Conservation (phyloP, 2,329 filamentous ascomycete species). For the Colletotrichum orbiculare region DNA sequence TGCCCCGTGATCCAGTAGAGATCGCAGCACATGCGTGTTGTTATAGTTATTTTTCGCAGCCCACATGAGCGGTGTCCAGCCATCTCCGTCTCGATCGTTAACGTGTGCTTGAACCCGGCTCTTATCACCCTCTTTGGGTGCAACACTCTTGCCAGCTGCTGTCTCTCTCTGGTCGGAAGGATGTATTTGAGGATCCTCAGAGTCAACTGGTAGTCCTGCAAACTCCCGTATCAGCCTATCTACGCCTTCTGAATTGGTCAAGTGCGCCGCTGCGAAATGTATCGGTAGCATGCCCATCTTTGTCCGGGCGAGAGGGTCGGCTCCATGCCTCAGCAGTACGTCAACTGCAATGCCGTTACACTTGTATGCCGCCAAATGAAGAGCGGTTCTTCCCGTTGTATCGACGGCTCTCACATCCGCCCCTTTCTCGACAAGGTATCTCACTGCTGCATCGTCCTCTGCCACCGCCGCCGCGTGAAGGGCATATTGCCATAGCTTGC, state of each 20-base stretch:
- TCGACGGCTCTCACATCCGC: constrained; percentile 9
- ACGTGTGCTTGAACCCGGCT: constrained; percentile 1
- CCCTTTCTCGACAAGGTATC: constrained; percentile 9
- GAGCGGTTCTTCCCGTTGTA: constrained; percentile 1
- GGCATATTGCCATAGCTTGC: background rate
- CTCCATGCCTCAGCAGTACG: constrained; percentile 1
- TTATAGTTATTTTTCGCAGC: constrained; percentile 10
- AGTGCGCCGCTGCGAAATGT: constrained; percentile 9
- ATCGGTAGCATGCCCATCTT: constrained; percentile 17
- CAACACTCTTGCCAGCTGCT: background rate
- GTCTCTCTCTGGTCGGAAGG: no score
- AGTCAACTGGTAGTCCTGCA: no score
- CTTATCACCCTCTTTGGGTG: background rate
- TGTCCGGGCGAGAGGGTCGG: background rate
- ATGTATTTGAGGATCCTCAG: no score
- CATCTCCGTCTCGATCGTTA: constrained; percentile 30
- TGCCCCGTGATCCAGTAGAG: constrained; percentile 35
- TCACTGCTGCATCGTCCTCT: background rate
- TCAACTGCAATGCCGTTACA: background rate
- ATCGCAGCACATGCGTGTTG: background rate
- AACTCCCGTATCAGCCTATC: no score
- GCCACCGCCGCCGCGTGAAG: background rate
- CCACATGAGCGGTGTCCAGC: constrained; percentile 40
- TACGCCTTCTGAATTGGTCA: no score
- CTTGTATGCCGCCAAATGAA: constrained; percentile 10